These are phyloP conservation scores for Endoconidiophora polonica DNA, from an alignment of 2,329 filamentous ascomycete genomes.

Conservation along the genomic window DNA sequence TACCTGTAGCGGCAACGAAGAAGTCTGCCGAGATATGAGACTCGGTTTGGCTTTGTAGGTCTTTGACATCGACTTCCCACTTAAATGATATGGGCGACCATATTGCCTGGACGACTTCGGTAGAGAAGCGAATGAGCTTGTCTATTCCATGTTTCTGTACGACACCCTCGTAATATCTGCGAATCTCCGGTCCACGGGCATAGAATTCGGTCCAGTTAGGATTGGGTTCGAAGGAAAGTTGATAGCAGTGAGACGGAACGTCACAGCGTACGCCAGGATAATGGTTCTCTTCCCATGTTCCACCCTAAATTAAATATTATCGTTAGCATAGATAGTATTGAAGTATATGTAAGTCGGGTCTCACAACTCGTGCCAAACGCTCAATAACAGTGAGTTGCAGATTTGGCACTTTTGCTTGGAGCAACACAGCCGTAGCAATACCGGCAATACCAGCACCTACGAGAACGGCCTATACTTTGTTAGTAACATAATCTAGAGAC, in stretches of 20 bases:
- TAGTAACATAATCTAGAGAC: background rate
- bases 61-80: slow-evolving; percentile 9
- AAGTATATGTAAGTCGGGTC: no score
- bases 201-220: slow-evolving; percentile 53
- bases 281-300: slow-evolving; percentile 36
- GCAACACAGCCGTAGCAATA: slow-evolving; percentile 18
- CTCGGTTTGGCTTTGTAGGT: background rate
- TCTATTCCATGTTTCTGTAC: background rate
- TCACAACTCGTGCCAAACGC: slow-evolving; percentile 10
- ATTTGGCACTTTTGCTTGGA: slow-evolving; percentile 14
- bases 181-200: slow-evolving; percentile 48
- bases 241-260: slow-evolving; percentile 55
- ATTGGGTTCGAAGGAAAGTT: slow-evolving; percentile 50
- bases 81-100: slow-evolving; percentile 11
- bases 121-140: background rate
- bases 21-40: slow-evolving; percentile 12
- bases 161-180: slow-evolving; percentile 34
- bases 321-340: slow-evolving; percentile 10
- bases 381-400: slow-evolving; percentile 12
- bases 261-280: slow-evolving; percentile 54
- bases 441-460: slow-evolving; percentile 35
- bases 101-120: slow-evolving; percentile 11
- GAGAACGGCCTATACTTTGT: slow-evolving; percentile 14
- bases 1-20: slow-evolving; percentile 19
- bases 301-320: slow-evolving; percentile 14